These are phyloP conservation scores for Diaporthe ampelina DNA, from an alignment of 2,329 filamentous ascomycete genomes.

Conservation along the genomic window DNA sequence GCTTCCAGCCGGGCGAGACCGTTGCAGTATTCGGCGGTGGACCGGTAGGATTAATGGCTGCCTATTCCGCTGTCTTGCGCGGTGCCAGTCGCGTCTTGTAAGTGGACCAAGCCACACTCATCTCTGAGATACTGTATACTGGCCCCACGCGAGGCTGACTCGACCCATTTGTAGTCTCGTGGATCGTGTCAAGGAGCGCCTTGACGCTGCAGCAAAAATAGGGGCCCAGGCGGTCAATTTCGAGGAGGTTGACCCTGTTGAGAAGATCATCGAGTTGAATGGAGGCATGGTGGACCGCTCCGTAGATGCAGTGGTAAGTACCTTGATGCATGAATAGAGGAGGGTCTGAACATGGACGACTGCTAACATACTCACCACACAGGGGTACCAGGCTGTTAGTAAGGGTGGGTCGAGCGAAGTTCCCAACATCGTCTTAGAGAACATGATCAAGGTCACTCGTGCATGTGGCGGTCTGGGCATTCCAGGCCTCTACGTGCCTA, in stretches of 20 bases:
- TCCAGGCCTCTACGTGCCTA: slow-evolving; percentile 65
- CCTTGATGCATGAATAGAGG: neutral
- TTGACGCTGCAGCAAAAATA: slow-evolving; percentile 72
- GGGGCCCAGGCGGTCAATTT: slow-evolving; percentile 74
- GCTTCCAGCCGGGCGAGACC: slow-evolving; percentile 72
- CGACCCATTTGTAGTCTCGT: slow-evolving; percentile 57
- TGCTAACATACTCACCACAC: neutral
- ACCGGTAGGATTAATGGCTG: slow-evolving; percentile 76
- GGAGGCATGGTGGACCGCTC: slow-evolving; percentile 73
- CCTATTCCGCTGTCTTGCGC: slow-evolving; percentile 72
- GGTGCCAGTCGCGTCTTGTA: slow-evolving; percentile 71
- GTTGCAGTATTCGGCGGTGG: slow-evolving; percentile 76
- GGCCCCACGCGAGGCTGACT: neutral
- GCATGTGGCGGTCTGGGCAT: slow-evolving; percentile 74
- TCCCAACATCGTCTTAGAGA: slow-evolving; percentile 74
- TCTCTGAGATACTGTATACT: fast-evolving
- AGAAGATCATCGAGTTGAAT: slow-evolving; percentile 71
- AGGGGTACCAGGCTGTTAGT: slow-evolving; percentile 73
- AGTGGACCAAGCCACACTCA: neutral
- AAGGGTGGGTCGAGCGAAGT: slow-evolving; percentile 69
- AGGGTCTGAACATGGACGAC: fast-evolving
- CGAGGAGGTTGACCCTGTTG: slow-evolving; percentile 69
- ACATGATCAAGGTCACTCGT: slow-evolving; percentile 73
- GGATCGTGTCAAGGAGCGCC: slow-evolving; percentile 71
- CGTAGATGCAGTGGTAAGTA: slow-evolving; percentile 68